These are phyloP conservation scores for Acanthamoeba sp. DNA, from an alignment of 208 protist species.

Conservation along the genomic window DNA sequence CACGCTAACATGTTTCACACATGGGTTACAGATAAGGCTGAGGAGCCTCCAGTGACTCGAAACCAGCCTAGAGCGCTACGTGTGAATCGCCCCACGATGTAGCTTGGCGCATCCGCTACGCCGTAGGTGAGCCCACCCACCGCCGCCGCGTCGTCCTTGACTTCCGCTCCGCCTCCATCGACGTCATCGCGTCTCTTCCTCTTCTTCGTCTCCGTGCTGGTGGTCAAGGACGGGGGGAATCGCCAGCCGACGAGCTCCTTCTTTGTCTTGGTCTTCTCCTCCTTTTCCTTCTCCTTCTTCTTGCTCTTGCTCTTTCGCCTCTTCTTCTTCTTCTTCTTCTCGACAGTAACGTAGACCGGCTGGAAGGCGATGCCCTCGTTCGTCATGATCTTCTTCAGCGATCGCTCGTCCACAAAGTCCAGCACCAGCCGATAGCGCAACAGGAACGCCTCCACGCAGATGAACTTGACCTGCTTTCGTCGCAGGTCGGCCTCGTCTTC, in stretches of 20 bases:
- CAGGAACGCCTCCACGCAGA: neutral
- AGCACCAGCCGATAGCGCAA: neutral
- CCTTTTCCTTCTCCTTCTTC: neutral
- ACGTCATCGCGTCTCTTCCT: neutral
- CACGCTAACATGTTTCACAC: too few relatives aligned
- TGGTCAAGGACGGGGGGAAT: neutral
- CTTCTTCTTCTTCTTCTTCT: neutral
- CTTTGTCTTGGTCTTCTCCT: neutral
- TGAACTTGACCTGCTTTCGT: neutral
- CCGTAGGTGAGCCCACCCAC: neutral
- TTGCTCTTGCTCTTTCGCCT: neutral
- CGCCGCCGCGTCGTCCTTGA: neutral
- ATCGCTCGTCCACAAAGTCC: neutral
- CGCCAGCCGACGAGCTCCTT: neutral
- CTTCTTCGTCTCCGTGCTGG: neutral
- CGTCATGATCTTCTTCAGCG: neutral
- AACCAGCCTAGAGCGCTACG: neutral
- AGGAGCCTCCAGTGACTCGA: too few relatives aligned
- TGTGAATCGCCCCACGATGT: neutral
- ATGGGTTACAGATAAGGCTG: too few relatives aligned
- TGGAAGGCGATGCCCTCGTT: neutral
- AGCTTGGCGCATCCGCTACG: neutral
- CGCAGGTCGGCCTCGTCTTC: neutral
- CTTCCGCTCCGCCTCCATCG: too few relatives aligned
- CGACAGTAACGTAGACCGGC: neutral